Base-by-base conservation (phyloP, 2,329 filamentous ascomycete genomes). In the Aspergillus puulaauensis region DNA sequence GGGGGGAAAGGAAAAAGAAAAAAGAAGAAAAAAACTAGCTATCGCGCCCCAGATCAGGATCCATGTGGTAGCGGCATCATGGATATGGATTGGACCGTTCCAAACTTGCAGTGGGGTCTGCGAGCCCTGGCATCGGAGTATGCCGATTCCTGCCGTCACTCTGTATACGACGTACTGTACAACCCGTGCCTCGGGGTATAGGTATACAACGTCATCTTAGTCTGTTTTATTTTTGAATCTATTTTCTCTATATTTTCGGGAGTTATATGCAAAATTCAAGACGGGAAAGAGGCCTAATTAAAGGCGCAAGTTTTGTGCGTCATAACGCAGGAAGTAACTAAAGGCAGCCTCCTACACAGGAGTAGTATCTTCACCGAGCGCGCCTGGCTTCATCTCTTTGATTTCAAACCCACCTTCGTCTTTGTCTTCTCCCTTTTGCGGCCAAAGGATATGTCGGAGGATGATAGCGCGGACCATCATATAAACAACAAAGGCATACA, bases 391-490 rank as follows among this genome's bases (percentile, higher is more conserved):
- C 35, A 74, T 62, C 19, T 61, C 62, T 37, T 66, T 65, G 24
- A 76, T 72, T 48, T 73, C 75, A 73, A 85, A 87, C 0, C 84
- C 84, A 44, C 85, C 85, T 64, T 87, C 85, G 27, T 83, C 81
- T 52, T 82, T 78, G 71, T 87, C 85, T 66, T 87, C 83, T 33
- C 88, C 86, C 69, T 87, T 89, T 70, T 86, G 83, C 5, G 90
- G 90, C 89, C 89, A 93, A 2, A 93, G 73, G n/a, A 95, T 82
- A 68, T 91, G 83, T 62, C 80, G 85, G 24, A 80, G 76, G 56
- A 83, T 73, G 11, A 93, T 80, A n/a, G 88, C 87, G 24, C 83
- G 77, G 37, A 91, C 67, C 88, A 93, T 93, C 75, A 85, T 85
- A 3, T 69, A 75, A 56, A 90, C 86, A 6, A 95, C 86, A 47